Conservation (phyloP, 2,329 filamentous ascomycete species). For the Cyanodermella asteris region DNA sequence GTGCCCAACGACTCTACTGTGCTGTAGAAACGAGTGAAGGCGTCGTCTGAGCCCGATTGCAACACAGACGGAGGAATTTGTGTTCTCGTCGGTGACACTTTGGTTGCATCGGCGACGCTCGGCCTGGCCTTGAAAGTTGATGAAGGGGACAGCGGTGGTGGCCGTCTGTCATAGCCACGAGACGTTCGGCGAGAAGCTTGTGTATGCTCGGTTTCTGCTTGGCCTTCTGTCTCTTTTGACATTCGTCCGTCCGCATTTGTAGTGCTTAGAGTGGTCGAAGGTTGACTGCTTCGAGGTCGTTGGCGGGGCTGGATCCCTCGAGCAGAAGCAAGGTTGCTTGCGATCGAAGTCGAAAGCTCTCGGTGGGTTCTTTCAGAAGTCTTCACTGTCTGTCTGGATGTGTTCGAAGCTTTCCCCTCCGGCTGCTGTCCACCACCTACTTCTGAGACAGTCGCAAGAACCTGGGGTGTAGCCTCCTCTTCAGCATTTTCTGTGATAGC, state of each 20-base stretch:
- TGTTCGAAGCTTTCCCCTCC: no score
- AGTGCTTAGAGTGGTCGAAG: constrained; percentile 50
- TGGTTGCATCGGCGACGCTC: constrained; percentile 7
- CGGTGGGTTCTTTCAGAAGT: no score
- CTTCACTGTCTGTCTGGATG: no score
- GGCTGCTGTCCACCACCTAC: no score
- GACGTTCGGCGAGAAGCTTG: constrained; percentile 6
- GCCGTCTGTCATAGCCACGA: no score
- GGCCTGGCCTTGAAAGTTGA: constrained; percentile 11
- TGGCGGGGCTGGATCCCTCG: constrained; percentile 44
- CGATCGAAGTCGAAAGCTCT: constrained; percentile 61
- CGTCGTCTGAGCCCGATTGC: constrained; percentile 48
- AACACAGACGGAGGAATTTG: no score
- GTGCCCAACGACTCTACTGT: constrained; percentile 80
- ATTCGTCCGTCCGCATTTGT: constrained; percentile 52
- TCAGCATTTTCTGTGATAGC: no score
- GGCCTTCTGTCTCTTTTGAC: no score
- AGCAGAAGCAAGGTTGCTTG: constrained; percentile 68
- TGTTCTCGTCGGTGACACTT: constrained; percentile 11
- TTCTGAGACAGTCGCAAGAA: no score
- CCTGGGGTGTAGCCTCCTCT: no score
- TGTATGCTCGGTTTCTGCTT: constrained; percentile 9
- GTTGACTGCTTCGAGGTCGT: constrained; percentile 37
- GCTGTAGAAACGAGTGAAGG: constrained; percentile 78
- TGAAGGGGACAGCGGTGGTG: no score